Conservation (phyloP, 2,329 filamentous ascomycete species). For the Pseudogymnoascus sp. region DNA sequence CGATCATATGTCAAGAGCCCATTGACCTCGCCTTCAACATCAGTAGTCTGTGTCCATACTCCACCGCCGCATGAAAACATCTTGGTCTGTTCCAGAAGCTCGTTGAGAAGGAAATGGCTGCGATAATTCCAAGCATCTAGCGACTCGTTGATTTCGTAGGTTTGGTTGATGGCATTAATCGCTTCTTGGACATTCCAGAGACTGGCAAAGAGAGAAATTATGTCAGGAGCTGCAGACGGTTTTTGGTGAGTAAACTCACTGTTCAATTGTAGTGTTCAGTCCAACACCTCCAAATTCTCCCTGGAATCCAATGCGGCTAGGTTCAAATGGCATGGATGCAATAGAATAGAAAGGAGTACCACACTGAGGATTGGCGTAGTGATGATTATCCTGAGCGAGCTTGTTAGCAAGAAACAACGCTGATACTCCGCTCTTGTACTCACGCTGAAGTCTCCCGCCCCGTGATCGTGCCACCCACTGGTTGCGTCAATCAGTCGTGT, state of each 20-base stretch:
- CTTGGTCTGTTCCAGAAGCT: constrained; percentile 41
- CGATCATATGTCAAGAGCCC: constrained; percentile 63
- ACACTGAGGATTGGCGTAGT: constrained; percentile 63
- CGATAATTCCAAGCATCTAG: constrained; percentile 56
- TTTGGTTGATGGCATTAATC: constrained; percentile 52
- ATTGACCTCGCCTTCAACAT: constrained; percentile 68
- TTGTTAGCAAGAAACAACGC: background rate
- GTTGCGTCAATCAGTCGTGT: constrained; percentile 55
- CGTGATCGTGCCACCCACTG: constrained; percentile 60
- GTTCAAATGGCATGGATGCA: constrained; percentile 46
- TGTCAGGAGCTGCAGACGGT: background rate
- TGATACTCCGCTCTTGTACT: background rate
- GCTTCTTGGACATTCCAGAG: constrained; percentile 55
- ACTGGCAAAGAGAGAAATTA: constrained; percentile 28
- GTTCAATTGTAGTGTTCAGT: constrained; percentile 51
- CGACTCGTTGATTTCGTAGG: constrained; percentile 55
- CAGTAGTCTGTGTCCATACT: constrained; percentile 66
- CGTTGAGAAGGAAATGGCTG: constrained; percentile 41
- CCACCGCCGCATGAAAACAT: constrained; percentile 50
- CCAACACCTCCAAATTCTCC: constrained; percentile 66
- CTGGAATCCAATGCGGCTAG: constrained; percentile 54
- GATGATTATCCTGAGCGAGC: constrained; percentile 51
- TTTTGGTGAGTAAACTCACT: constrained; percentile 36
- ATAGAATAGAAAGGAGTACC: constrained; percentile 59
- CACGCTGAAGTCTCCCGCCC: constrained; percentile 52